Evolutionary conservation across 441 rosid species (phyloP).

Genomic region (Jatropha multifida): DNA sequence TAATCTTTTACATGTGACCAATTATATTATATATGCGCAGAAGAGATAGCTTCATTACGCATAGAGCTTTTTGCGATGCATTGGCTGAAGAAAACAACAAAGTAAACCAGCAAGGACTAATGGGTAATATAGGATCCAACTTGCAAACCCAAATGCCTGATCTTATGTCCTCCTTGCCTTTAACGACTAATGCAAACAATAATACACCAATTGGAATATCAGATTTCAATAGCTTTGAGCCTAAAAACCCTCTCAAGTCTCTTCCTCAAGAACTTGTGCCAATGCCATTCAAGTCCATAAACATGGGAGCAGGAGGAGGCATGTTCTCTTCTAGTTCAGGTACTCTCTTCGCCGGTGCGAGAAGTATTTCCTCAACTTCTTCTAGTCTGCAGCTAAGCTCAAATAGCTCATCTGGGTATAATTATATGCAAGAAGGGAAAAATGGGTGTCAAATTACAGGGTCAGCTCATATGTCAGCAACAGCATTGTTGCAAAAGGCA

Average conservation of each 20-base stretch:
- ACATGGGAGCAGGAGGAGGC: constrained; percentile 39
- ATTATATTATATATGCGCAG: constrained; percentile 29
- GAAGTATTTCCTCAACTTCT: constrained; percentile 43
- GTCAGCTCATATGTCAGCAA: constrained; percentile 54
- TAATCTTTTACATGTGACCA: neutral
- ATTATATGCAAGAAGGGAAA: constrained; percentile 37
- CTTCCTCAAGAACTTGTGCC: constrained; percentile 55
- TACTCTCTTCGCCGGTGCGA: constrained; percentile 45
- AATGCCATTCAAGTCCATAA: constrained; percentile 56
- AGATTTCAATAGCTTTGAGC: constrained; percentile 45
- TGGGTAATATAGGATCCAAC: constrained; percentile 34
- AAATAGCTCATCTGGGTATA: constrained; percentile 42
- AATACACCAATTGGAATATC: constrained; percentile 35
- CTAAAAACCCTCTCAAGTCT: constrained; percentile 47
- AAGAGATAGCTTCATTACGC: constrained; percentile 62
- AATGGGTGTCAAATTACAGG: constrained; percentile 31
- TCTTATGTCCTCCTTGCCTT: constrained; percentile 37
- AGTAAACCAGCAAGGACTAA: constrained; percentile 49
- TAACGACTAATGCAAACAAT: constrained; percentile 13
- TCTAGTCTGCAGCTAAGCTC: constrained; percentile 64
- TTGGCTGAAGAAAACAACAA: constrained; percentile 60
- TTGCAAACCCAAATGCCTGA: constrained; percentile 44
- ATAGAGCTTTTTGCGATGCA: constrained; percentile 66
- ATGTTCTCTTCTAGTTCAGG: constrained; percentile 60
- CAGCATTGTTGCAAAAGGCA: constrained; percentile 55